These are phyloP conservation scores for Backusella sp. DNA, from an alignment of 192 early-diverging fungal species.

Conservation along the genomic window DNA sequence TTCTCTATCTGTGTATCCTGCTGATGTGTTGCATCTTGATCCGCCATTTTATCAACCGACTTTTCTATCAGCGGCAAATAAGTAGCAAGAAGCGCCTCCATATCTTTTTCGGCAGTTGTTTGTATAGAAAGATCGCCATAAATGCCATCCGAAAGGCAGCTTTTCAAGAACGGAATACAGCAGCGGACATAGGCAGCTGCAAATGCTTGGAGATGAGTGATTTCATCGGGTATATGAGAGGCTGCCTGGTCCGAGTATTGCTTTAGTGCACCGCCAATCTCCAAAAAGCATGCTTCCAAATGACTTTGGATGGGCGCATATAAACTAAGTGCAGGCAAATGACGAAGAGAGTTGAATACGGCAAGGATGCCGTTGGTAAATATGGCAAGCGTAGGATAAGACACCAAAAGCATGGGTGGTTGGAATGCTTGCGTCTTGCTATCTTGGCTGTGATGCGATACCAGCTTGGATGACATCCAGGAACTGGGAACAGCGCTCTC, in stretches of 20 bases:
- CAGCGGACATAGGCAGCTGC: conserved; percentile 26
- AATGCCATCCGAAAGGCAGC: conserved; percentile 31
- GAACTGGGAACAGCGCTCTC: conserved; percentile 36
- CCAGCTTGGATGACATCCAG: conserved; percentile 43
- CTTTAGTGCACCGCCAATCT: conserved; percentile 20
- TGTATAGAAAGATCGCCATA: conserved; percentile 10
- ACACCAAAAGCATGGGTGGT: conserved; percentile 53
- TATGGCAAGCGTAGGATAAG: conserved; percentile 63
- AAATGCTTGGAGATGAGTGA: conserved; percentile 23
- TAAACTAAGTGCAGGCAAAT: conserved; percentile 49
- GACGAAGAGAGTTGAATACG: conserved; percentile 64
- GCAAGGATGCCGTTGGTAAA: conserved; percentile 65
- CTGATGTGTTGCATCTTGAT: neutral
- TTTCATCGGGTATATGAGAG: conserved; percentile 13
- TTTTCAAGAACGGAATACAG: conserved; percentile 30
- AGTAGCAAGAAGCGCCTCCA: neutral
- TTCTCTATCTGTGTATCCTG: neutral
- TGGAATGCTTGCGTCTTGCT: conserved; percentile 35
- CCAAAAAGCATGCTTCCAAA: conserved; percentile 22
- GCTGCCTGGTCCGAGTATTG: conserved; percentile 23
- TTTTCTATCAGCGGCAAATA: conserved; percentile 6
- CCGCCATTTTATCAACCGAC: neutral
- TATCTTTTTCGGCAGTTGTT: neutral
- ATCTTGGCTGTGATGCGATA: neutral
- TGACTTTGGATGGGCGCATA: conserved; percentile 17